A percentile compares a stretch with the other conserved stretches of the same genome.
These are phyloP conservation scores for Gynandropsis gynandra DNA, from an alignment of 345 rosid genomes.

Conservation along the genomic window DNA sequence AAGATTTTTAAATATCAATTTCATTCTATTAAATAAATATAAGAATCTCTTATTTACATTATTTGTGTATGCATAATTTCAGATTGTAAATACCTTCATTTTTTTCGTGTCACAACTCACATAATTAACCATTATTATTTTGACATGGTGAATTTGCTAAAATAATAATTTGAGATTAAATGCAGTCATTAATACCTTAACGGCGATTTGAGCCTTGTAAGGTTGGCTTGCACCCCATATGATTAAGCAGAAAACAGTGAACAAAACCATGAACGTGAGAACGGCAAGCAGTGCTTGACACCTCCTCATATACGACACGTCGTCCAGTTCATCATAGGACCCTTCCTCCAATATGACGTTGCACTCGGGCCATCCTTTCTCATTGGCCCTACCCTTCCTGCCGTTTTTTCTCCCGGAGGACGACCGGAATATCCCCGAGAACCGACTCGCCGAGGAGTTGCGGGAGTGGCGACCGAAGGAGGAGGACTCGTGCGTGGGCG, in stretches of 20 bases:
- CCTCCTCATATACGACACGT: slow-evolving; percentile 44
- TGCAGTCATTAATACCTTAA: slow-evolving; percentile 40
- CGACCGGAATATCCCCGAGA: slow-evolving; percentile 74
- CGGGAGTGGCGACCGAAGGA: slow-evolving; percentile 77
- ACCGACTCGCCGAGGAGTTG: slow-evolving; percentile 74
- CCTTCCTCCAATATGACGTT: slow-evolving; percentile 71
- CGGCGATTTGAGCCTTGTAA: slow-evolving; percentile 53
- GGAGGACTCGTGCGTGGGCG: slow-evolving; percentile 64
- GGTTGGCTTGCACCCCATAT: slow-evolving; percentile 77
- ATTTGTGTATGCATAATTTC: too few species aligned
- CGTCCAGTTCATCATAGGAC: slow-evolving; percentile 51
- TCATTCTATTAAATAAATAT: too few species aligned
- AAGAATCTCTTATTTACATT: too few species aligned
- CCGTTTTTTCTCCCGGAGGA: slow-evolving; percentile 53
- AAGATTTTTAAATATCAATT: too few species aligned
- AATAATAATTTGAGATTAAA: too few species aligned
- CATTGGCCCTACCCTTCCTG: slow-evolving; percentile 33
- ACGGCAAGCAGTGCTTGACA: slow-evolving; percentile 56
- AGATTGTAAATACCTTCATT: too few species aligned
- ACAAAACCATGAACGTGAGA: slow-evolving; percentile 40
- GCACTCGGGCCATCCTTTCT: slow-evolving; percentile 66
- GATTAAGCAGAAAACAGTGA: slow-evolving; percentile 61
- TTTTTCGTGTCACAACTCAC: too few species aligned
- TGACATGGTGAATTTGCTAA: too few species aligned
- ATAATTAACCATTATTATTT: too few species aligned